Evolutionary conservation across 129 eudicot genomes (phyloP).

Genomic region (Escallonia herrerae): DNA sequence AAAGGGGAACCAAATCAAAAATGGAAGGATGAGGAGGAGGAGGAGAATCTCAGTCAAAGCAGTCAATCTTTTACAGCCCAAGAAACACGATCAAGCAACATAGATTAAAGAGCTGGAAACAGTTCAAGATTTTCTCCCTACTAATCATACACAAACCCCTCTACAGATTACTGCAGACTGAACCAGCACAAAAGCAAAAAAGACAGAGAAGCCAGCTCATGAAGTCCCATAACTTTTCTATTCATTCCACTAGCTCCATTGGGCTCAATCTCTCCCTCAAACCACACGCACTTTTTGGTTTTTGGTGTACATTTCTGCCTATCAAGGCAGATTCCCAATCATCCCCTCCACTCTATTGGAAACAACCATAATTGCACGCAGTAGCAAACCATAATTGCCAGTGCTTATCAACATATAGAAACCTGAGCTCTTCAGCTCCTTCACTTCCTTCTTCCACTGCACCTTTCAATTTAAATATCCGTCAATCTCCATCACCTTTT

Average conservation of each 20-base stretch:
- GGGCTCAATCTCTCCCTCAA: not conserved
- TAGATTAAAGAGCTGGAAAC: slow-evolving; percentile 34
- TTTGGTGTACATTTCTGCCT: slow-evolving; percentile 25
- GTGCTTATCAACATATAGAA: slow-evolving; percentile 35
- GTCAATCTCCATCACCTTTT: slow-evolving; percentile 19
- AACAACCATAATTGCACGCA: slow-evolving; percentile 64
- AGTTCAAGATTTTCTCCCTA: slow-evolving; percentile 32
- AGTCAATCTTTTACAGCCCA: slow-evolving; percentile 38
- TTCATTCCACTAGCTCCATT: not conserved
- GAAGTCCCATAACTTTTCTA: slow-evolving; percentile 1
- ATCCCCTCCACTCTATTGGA: slow-evolving; percentile 60
- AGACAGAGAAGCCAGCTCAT: not conserved
- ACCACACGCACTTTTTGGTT: slow-evolving; percentile 7
- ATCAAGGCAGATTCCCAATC: slow-evolving; percentile 57
- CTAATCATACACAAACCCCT: slow-evolving; percentile 14
- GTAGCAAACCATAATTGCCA: slow-evolving; percentile 19
- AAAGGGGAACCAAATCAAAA: slow-evolving; percentile 50
- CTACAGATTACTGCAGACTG: not conserved
- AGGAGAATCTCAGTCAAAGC: slow-evolving; percentile 51
- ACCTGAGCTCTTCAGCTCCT: slow-evolving; percentile 22
- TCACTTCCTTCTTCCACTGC: slow-evolving; percentile 11
- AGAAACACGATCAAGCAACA: slow-evolving; percentile 41
- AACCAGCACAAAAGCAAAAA: no score
- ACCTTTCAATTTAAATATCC: slow-evolving; percentile 22
- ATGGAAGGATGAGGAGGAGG: slow-evolving; percentile 51